Evolutionary conservation across 2,329 filamentous ascomycete species (phyloP).

Genomic region (Neofusicoccum sp.): DNA sequence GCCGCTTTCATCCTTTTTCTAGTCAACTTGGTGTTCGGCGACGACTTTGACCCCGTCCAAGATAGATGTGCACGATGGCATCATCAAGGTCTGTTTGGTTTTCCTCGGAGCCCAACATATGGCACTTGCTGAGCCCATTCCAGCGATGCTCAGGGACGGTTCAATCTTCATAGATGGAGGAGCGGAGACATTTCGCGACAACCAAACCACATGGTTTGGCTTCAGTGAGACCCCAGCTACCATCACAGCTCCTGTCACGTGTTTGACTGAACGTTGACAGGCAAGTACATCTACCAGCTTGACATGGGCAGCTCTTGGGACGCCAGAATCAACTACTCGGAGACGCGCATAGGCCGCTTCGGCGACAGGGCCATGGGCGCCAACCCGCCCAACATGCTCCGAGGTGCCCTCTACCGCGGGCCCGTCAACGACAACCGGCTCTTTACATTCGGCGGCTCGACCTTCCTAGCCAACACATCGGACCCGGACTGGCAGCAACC

Average conservation of each 20-base stretch:
- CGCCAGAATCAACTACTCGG: slow-evolving; percentile 33
- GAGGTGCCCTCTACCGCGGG: slow-evolving; percentile 34
- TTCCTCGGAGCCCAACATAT: neutral
- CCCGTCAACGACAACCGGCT: slow-evolving; percentile 28
- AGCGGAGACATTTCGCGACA: slow-evolving; percentile 4
- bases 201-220: slow-evolving; percentile 6
- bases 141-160: slow-evolving; percentile 12
- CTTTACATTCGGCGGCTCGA: slow-evolving; percentile 39
- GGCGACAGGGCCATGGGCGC: slow-evolving; percentile 28
- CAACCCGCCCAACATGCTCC: slow-evolving; percentile 30
- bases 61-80: slow-evolving; percentile 4
- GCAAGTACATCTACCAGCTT: slow-evolving; percentile 24
- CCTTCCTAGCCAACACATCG: slow-evolving; percentile 31
- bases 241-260: neutral
- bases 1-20: too few species aligned
- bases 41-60: too few species aligned
- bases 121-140: neutral
- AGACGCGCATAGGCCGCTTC: slow-evolving; percentile 28
- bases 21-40: too few species aligned
- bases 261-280: neutral
- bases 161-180: slow-evolving; percentile 20
- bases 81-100: neutral
- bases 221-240: slow-evolving; percentile 1
- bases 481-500: slow-evolving; percentile 34
- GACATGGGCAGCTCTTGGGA: slow-evolving; percentile 35